Evolutionary conservation across 1,284 basidiomycete species (phyloP).

Genomic region (Fomitiporia mediterranea): DNA sequence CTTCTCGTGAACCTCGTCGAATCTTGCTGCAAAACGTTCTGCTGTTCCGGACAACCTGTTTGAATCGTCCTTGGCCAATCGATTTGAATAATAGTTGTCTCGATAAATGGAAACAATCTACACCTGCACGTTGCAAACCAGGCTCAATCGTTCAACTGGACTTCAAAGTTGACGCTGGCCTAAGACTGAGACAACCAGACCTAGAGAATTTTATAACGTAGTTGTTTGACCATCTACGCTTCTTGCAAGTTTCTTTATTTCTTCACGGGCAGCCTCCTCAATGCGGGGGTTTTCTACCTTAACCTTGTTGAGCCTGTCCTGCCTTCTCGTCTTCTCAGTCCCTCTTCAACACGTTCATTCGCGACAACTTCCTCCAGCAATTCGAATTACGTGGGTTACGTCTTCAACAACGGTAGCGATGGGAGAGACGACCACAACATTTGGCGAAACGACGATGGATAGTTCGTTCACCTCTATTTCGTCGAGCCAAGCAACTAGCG

Average conservation of each 20-base stretch:
- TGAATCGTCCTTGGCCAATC: too few relatives aligned
- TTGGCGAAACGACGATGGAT: background rate
- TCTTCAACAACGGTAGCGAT: background rate
- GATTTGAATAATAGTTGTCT: background rate
- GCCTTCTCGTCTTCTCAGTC: background rate
- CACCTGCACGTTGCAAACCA: background rate
- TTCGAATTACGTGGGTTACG: slow-evolving; percentile 1
- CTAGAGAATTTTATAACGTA: too few relatives aligned
- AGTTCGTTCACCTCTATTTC: too few relatives aligned
- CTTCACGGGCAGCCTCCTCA: background rate
- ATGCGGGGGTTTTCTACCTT: background rate
- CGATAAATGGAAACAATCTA: background rate
- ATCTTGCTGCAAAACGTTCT: too few relatives aligned
- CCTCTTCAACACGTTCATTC: slow-evolving; percentile 8
- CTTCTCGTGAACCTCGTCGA: too few relatives aligned
- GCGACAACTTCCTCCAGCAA: slow-evolving; percentile 9
- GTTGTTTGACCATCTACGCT: too few relatives aligned
- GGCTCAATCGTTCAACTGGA: background rate
- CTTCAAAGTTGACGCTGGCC: too few relatives aligned
- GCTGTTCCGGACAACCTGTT: too few relatives aligned
- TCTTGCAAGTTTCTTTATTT: background rate
- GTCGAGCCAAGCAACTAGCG: background rate
- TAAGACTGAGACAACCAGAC: too few relatives aligned
- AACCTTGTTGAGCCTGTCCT: slow-evolving; percentile 1
- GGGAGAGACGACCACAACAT: background rate